Evolutionary conservation across 352 stramenopile species (phyloP).

Genomic region (Phytopythium mirpurense): DNA sequence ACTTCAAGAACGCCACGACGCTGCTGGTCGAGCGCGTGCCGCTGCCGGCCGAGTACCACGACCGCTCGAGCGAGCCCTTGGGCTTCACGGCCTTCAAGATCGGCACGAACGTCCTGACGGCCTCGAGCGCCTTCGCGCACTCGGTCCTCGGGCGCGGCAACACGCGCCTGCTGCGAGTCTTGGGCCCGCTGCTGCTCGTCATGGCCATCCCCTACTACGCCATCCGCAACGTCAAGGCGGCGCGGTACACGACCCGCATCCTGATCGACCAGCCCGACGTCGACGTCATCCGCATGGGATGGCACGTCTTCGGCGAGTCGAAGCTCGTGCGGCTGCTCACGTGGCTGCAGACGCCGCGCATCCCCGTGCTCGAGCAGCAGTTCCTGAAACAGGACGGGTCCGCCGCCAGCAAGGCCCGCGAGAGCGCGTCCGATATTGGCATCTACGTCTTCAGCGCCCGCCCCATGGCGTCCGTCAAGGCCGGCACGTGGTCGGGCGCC

Average conservation of each 20-base stretch:
- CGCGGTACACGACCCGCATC: conserved; percentile 68
- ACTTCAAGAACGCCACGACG: conserved; percentile 80
- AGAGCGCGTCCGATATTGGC: conserved; percentile 50
- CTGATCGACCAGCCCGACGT: conserved; percentile 80
- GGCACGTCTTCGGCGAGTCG: conserved; percentile 81
- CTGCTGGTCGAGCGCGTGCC: conserved; percentile 78
- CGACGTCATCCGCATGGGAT: conserved; percentile 82
- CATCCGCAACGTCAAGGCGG: conserved; percentile 64
- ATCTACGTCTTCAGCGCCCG: conserved; percentile 71
- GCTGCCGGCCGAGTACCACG: conserved; percentile 78
- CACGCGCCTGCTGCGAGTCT: conserved; percentile 52
- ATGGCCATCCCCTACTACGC: conserved; percentile 81
- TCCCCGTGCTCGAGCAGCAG: conserved; percentile 60
- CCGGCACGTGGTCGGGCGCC: conserved; percentile 66
- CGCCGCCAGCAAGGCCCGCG: conserved; percentile 20
- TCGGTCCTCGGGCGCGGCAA: conserved; percentile 59
- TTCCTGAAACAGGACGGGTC: conserved; percentile 54
- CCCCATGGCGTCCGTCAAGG: conserved; percentile 50
- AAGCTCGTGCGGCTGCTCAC: conserved; percentile 62
- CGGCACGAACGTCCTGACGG: conserved; percentile 69
- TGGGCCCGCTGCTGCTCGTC: conserved; percentile 54
- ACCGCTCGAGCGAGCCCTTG: conserved; percentile 72
- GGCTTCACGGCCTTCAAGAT: conserved; percentile 84
- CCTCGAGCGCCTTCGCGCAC: conserved; percentile 74
- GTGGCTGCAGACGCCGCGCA: conserved; percentile 50